Percentiles rank a stretch among this genome's conserved stretches.
Conservation (phyloP, 2,329 filamentous ascomycete genomes). For the Zasmidium angulare region DNA sequence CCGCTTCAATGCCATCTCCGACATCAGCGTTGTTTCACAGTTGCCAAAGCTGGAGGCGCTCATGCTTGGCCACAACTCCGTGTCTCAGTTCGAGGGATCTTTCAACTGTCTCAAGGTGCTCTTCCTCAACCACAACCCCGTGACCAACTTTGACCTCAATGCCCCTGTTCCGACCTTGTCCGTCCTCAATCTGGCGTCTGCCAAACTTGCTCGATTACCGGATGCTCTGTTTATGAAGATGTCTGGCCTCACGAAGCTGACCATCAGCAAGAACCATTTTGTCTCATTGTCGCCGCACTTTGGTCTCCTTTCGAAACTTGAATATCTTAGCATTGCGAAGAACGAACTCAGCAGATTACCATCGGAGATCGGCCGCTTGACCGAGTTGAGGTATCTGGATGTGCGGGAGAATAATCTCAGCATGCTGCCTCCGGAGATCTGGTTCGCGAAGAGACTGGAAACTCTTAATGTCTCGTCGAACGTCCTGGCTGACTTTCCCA, state of each 20-base stretch:
- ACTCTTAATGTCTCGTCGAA: constrained; percentile 95
- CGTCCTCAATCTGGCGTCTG: constrained; percentile 83
- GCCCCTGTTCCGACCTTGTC: constrained; percentile 77
- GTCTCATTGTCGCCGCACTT: constrained; percentile 84
- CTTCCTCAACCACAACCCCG: constrained; percentile 89
- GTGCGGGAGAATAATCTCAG: constrained; percentile 91
- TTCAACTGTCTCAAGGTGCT: constrained; percentile 82
- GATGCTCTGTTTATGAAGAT: constrained; percentile 87
- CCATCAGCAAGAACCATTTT: constrained; percentile 94
- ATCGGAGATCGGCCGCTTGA: constrained; percentile 81
- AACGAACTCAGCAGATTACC: constrained; percentile 85
- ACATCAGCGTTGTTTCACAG: constrained; percentile 81
- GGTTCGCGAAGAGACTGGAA: constrained; percentile 88
- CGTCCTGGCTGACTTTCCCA: constrained; percentile 85
- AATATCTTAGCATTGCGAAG: constrained; percentile 90
- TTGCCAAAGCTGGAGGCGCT: constrained; percentile 85
- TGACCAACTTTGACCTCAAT: constrained; percentile 87
- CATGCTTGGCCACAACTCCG: constrained; percentile 86
- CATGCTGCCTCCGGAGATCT: constrained; percentile 87
- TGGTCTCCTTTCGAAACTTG: constrained; percentile 76
- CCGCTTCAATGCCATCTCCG: constrained; percentile 86
- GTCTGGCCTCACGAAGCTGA: constrained; percentile 80
- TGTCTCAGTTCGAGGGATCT: constrained; percentile 85
- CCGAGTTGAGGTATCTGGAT: constrained; percentile 81
- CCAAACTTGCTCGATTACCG: constrained; percentile 82